Evolutionary conservation across 306 rosid genomes (phyloP), one percentile per base, ranked within the genome.

Genomic region (Glycine latifolia): DNA sequence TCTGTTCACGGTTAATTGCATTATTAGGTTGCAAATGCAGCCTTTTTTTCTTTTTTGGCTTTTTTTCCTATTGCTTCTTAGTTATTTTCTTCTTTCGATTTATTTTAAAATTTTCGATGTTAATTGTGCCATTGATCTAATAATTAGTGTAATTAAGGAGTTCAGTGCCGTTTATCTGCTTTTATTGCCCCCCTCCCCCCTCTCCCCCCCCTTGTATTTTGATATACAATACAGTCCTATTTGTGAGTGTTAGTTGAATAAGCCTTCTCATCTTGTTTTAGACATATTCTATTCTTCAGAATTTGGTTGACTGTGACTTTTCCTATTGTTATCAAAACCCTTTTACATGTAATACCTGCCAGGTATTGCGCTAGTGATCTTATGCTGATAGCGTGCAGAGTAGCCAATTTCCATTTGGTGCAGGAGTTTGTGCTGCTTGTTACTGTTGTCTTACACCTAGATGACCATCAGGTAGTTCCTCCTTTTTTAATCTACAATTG

Each of bases 401-500:
- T 60, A 54, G 47, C 41, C 3, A 52, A 14, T 76, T 79, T 20
- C 31, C 37, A 46, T 83, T 83, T 79, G 67, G 73, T 3, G 86
- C 87, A 66, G 94, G 94, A 85, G 89, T 87, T 74, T 90, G 95
- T 85, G 81, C 90, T 47, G 93, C 85, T 85, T 86, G 74, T 77
- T 89, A 82, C 83, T 89, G 80, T 82, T 86, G 81, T 87, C 89
- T 44, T 48, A 48, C 58, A 1, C 86, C 89, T 82, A 47, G 91
- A 90, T 78, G 93, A 88, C 79, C 93, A 81, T 9, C 95, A 90
- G 96, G 97, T 95, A 88, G 68, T 76, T 66, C 60, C 60, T 43
- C 78, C 26, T 31, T 71, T 63, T 44, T 49, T 17, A 17, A 26
- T 13, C 73, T 58, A 66, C 43, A 33, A 12, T 56, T 52, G 63